Base-by-base conservation (phyloP, 2,329 filamentous ascomycete species). In the Epicoccum sorghinum region DNA sequence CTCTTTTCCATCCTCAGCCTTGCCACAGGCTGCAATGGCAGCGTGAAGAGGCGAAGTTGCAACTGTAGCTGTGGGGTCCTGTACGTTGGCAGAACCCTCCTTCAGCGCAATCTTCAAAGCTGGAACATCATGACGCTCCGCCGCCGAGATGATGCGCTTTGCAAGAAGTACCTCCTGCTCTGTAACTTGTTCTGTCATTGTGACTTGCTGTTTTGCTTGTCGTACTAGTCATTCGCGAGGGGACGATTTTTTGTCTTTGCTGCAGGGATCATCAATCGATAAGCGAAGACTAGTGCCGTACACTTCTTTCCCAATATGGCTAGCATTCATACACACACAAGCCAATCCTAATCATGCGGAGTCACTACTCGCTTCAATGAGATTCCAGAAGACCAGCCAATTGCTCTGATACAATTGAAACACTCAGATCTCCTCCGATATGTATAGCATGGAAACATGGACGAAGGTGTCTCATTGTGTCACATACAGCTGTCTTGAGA, bases 91-190 rank as follows among this genome's bases (percentile, higher is more conserved):
- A 13, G 71, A 73, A 50, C 70, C 71, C 40, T 70, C 65, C 39
- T 72, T 71, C 43, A 74, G 69, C 25, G 73, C 54, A n/a, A 73
- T 52, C 35, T 66, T 70, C 33, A 74, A 55, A 13, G 70, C 70
- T 10, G 64, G 52, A 14, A 72, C 51, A 57, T 74, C 71, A 45
- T 74, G 72, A 22, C 70, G 66, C 52, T 72, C 67, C 18, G 72
- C 68, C 10, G 72, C 68, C 6, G 68, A 69, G 18, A 74, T 73
- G 50, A 74, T 72, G 46, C 70, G 69, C 59, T 73, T 71, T 3
- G 72, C 71, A 13, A 73, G 66, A 30, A 74, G 67, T 30, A 75
- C 61, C 32, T 74, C 71, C 48, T 71, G 65, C 60, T 74, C 70
- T 24, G 71, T 70, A 55, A 65, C 61, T 66, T 69, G 69, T 30